A percentile compares a stretch with the other conserved stretches of the same genome.
Conservation (phyloP, 768 basidiomycete species). For the Amanita pseudoporphyria region DNA sequence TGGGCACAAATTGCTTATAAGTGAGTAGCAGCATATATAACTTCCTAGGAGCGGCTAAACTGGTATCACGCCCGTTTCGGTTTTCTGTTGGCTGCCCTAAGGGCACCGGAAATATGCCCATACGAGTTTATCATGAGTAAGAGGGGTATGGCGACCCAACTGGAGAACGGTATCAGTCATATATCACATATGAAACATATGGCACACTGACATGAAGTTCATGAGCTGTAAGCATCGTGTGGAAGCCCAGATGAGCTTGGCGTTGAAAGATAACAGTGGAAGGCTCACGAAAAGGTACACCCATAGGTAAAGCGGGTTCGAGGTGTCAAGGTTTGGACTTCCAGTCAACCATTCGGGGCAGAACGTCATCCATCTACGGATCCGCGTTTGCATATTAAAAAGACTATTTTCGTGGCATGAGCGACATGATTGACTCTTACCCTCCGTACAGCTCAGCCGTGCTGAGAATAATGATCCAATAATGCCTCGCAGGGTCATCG, state of each 20-base stretch:
- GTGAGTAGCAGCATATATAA: neutral
- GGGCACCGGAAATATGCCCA: conserved; percentile 49
- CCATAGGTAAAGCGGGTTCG: conserved; percentile 66
- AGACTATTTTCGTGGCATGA: neutral
- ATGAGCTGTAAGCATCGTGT: conserved; percentile 52
- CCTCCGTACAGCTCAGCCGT: conserved; percentile 76
- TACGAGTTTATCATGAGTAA: conserved; percentile 77
- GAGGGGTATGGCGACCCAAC: conserved; percentile 75
- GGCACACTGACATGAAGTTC: conserved; percentile 57
- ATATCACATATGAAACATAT: neutral
- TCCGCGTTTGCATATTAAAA: no score
- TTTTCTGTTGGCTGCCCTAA: conserved; percentile 27
- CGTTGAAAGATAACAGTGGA: neutral
- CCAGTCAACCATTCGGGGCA: conserved; percentile 80
- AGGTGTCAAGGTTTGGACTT: conserved; percentile 60
- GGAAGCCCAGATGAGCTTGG: neutral
- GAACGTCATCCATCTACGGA: conserved; percentile 80
- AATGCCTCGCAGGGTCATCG: conserved; percentile 58
- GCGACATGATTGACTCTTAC: conserved; percentile 22
- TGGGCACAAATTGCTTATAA: neutral
- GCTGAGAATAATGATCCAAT: conserved; percentile 73
- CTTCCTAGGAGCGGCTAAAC: neutral
- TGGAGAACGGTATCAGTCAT: conserved; percentile 17
- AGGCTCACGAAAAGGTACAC: conserved; percentile 69
- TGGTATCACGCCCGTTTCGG: neutral